These are phyloP conservation scores for Fusarium pseudocircinatum DNA, from an alignment of 2,329 filamentous ascomycete species.

Conservation along the genomic window DNA sequence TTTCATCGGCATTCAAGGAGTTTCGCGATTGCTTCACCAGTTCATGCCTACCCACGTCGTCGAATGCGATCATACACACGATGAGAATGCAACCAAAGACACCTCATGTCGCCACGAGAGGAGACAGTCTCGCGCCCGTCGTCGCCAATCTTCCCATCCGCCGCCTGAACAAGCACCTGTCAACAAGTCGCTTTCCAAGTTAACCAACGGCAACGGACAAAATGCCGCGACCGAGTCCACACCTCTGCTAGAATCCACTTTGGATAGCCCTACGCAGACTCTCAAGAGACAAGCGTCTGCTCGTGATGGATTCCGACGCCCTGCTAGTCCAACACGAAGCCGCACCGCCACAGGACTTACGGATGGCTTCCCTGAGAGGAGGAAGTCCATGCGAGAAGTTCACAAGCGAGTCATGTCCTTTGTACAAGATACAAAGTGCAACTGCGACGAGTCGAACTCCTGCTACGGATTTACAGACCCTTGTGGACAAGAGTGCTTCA, in stretches of 20 bases:
- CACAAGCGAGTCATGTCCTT: slow-evolving; percentile 70
- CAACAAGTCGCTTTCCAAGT: slow-evolving; percentile 31
- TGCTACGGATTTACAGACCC: slow-evolving; percentile 74
- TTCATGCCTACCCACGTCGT: slow-evolving; percentile 83
- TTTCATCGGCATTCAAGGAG: slow-evolving; percentile 77
- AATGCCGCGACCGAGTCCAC: slow-evolving; percentile 55
- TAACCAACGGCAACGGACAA: slow-evolving; percentile 34
- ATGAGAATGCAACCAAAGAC: slow-evolving; percentile 57
- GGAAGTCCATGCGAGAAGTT: slow-evolving; percentile 65
- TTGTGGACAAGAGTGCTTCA: slow-evolving; percentile 73
- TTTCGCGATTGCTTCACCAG: slow-evolving; percentile 77
- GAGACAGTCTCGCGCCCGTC: slow-evolving; percentile 46
- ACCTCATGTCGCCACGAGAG: slow-evolving; percentile 39
- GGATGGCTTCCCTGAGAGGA: slow-evolving; percentile 49
- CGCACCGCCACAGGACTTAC: slow-evolving; percentile 44
- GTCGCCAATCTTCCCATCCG: slow-evolving; percentile 44
- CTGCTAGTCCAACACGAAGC: slow-evolving; percentile 41
- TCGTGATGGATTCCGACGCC: slow-evolving; percentile 45
- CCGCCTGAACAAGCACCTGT: slow-evolving; percentile 36
- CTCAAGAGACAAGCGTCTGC: slow-evolving; percentile 44
- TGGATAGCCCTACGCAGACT: slow-evolving; percentile 38
- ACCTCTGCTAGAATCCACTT: slow-evolving; percentile 55
- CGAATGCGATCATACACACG: slow-evolving; percentile 80
- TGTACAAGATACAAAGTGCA: slow-evolving; percentile 70
- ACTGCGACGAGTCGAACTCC: slow-evolving; percentile 68